Evolutionary conservation across 1,284 basidiomycete species (phyloP).

Genomic region (Heterobasidion annosum): DNA sequence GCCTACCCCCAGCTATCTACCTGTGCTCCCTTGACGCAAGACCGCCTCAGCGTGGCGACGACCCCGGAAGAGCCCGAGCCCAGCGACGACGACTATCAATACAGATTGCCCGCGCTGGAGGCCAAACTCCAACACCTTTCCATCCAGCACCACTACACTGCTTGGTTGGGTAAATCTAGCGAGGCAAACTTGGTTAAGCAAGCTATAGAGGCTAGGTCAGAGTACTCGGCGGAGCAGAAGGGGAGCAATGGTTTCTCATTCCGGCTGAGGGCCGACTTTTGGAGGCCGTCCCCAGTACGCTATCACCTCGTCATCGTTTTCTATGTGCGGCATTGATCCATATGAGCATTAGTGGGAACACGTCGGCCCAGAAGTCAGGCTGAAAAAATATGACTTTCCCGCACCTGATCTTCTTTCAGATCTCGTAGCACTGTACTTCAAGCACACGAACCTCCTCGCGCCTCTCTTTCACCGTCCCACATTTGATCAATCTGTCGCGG

Average conservation of each 20-base stretch:
- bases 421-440: slow-evolving; percentile 43
- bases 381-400: slow-evolving; percentile 20
- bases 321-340: background rate
- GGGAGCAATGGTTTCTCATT: background rate
- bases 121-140: background rate
- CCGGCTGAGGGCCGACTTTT: background rate
- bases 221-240: background rate
- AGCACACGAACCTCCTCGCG: slow-evolving; percentile 26
- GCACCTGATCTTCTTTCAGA: slow-evolving; percentile 26
- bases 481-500: slow-evolving; percentile 30
- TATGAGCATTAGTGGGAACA: slow-evolving; percentile 21
- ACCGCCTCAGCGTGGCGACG: background rate
- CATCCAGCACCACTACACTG: background rate
- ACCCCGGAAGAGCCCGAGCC: background rate
- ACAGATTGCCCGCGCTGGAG: background rate
- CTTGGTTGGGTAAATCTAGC: background rate
- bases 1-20: background rate
- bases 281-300: background rate
- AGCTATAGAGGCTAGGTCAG: background rate
- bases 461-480: slow-evolving; percentile 43
- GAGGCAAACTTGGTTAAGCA: background rate
- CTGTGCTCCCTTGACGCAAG: background rate
- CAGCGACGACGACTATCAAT: background rate
- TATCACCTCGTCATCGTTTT: background rate
- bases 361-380: slow-evolving; percentile 22